These are phyloP conservation scores for Acacia confusa DNA, from an alignment of 306 rosid genomes.

Conservation along the genomic window DNA sequence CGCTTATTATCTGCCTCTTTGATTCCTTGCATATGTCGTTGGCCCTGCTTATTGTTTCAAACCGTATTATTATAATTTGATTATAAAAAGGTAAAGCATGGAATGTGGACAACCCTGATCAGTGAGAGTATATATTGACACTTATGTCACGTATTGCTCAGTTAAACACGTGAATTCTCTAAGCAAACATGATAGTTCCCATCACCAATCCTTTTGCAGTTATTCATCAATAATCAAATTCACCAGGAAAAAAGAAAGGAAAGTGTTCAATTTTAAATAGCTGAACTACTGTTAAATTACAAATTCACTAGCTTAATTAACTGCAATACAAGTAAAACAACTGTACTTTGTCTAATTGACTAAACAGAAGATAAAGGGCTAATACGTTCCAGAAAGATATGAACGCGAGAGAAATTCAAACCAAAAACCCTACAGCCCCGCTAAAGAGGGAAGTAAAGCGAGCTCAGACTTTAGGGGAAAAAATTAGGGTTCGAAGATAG, in stretches of 20 bases:
- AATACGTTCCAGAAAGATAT: background rate
- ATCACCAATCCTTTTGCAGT: background rate
- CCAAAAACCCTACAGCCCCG: background rate
- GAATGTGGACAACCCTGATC: background rate
- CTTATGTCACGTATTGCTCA: background rate
- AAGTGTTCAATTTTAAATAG: background rate
- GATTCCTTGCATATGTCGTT: conserved; percentile 91
- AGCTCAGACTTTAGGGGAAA: background rate
- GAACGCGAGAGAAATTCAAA: background rate
- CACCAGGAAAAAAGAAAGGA: background rate
- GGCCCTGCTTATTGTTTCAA: conserved; percentile 53
- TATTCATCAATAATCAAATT: background rate
- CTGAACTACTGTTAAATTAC: background rate
- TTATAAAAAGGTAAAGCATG: background rate
- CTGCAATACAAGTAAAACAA: background rate
- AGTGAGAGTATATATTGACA: background rate
- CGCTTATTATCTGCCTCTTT: conserved; percentile 82
- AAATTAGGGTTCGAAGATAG: background rate
- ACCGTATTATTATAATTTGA: background rate
- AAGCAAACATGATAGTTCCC: background rate
- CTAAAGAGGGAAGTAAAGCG: background rate
- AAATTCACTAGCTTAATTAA: background rate
- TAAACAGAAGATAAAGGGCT: background rate
- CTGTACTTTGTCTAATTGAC: background rate
- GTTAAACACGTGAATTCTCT: background rate